Conservation (phyloP, 768 basidiomycete species). For the Boletus rubropictus region DNA sequence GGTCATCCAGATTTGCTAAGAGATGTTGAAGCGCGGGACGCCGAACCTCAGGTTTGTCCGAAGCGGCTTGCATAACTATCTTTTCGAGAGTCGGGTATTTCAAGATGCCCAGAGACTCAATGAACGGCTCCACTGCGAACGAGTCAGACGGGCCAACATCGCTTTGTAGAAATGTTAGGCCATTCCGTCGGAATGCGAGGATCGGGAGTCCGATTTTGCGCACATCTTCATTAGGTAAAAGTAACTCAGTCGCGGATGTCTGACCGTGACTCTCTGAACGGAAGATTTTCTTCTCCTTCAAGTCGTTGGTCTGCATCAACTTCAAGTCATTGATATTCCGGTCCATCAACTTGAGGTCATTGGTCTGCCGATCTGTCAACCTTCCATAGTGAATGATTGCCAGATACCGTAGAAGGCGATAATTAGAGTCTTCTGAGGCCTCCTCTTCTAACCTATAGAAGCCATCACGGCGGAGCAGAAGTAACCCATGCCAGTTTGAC, state of each 20-base stretch:
- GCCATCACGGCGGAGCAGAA: not conserved
- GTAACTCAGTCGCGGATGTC: conserved; percentile 45
- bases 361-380: not conserved
- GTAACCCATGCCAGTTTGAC: conserved; percentile 43
- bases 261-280: conserved; percentile 1
- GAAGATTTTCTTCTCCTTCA: conserved; percentile 6
- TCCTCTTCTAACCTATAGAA: conserved; percentile 5
- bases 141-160: not conserved
- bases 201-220: conserved; percentile 71
- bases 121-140: not conserved
- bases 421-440: conserved; percentile 13
- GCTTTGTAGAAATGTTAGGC: not conserved
- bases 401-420: conserved; percentile 42
- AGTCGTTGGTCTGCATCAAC: not conserved
- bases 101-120: conserved; percentile 3
- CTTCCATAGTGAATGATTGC: conserved; percentile 51
- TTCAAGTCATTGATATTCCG: not conserved
- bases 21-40: conserved; percentile 7
- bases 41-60: not conserved
- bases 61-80: conserved; percentile 8
- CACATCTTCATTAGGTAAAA: conserved; percentile 69
- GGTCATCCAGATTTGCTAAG: conserved; percentile 6
- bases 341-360: not conserved
- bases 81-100: conserved; percentile 1
- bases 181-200: conserved; percentile 35